Conservation (phyloP, 2,329 filamentous ascomycete genomes). For the Waltergamsia citrina region DNA sequence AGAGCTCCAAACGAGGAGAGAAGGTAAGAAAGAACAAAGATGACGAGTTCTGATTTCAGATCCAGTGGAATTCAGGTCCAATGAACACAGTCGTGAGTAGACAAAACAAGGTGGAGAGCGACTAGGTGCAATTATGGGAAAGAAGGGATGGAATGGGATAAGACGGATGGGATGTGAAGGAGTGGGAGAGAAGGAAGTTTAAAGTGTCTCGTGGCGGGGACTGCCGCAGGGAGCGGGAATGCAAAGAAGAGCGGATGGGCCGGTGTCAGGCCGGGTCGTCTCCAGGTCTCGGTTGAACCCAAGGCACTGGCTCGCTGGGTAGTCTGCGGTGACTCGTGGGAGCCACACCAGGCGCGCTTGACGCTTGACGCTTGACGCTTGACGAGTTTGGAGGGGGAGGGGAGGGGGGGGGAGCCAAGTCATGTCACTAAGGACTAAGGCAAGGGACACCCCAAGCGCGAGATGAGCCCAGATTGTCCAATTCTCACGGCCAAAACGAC, state of each 20-base stretch:
- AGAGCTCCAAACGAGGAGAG: no score
- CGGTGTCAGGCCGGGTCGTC: conserved; percentile 4
- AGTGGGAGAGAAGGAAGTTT: conserved; percentile 3
- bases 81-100: no score
- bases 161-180: no score
- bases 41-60: no score
- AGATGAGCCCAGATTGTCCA: not conserved
- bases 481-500: no score
- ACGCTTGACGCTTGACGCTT: no score
- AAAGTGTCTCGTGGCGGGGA: conserved; percentile 6
- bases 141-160: no score
- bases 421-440: conserved; percentile 2
- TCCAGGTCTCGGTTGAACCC: not conserved
- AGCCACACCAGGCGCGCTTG: not conserved
- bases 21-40: no score
- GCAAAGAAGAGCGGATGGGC: conserved; percentile 3
- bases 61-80: no score
- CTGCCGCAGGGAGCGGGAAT: conserved; percentile 5
- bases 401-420: conserved; percentile 1
- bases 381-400: no score
- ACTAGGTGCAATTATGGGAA: no score
- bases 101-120: no score
- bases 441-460: conserved; percentile 1
- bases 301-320: conserved; percentile 1
- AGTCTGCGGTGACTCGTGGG: conserved; percentile 2